Percentiles rank a stretch among this genome's conserved stretches.
Conservation (phyloP, 177 flowering plant species). For the Vitis hybrid region DNA sequence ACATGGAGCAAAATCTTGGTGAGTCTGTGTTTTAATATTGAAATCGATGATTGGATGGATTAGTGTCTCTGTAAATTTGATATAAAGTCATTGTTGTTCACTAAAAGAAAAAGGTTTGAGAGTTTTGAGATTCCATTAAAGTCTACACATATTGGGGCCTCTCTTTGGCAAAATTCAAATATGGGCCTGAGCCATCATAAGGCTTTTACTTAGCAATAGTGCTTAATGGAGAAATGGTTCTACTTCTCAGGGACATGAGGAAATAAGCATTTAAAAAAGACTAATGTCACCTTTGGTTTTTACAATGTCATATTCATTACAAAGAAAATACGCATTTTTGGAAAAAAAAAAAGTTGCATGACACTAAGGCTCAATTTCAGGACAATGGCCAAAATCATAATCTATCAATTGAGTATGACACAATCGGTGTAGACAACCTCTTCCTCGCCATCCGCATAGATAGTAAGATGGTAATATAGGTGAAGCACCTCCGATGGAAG, state of each 20-base stretch:
- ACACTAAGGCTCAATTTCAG: constrained; percentile 4
- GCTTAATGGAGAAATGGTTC: constrained; percentile 2
- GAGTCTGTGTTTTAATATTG: no score
- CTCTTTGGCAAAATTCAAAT: constrained; percentile 1
- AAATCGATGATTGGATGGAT: background rate
- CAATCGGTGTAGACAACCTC: constrained; percentile 8
- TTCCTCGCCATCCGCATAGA: constrained; percentile 15
- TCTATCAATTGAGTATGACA: background rate
- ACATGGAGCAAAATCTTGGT: background rate
- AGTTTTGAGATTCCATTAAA: constrained; percentile 9
- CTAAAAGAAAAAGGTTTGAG: constrained; percentile 34
- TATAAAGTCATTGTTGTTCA: constrained; percentile 38
- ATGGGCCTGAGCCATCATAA: constrained; percentile 4
- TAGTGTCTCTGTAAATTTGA: constrained; percentile 34
- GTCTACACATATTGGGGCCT: no score
- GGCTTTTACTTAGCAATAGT: constrained; percentile 10
- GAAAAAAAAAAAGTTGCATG: background rate
- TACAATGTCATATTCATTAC: no score
- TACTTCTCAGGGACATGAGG: constrained; percentile 13
- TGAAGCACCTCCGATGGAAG: no score
- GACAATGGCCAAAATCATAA: background rate
- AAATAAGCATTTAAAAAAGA: constrained; percentile 14
- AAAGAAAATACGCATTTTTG: no score
- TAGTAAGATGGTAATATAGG: constrained; percentile 8
- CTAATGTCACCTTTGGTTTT: constrained; percentile 1